Percentiles rank a stretch among this genome's conserved stretches.
Evolutionary conservation across 495 filamentous ascomycete genomes (phyloP).

Genomic region (Podospora pseudopauciseta): DNA sequence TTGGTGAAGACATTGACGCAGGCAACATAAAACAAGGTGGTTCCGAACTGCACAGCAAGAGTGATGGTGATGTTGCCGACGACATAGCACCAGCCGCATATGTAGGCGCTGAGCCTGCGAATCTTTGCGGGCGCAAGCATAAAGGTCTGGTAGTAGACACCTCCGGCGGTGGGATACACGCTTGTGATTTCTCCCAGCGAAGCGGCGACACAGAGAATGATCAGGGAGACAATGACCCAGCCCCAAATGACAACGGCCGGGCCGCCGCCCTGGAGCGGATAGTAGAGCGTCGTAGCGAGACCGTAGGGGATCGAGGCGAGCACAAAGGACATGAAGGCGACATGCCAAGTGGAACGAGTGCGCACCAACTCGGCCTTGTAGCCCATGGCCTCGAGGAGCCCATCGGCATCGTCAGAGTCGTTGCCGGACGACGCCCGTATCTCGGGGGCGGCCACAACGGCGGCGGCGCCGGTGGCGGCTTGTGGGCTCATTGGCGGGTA

Average conservation of each 20-base stretch:
- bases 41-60: slow-evolving; percentile 65
- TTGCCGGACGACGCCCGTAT: slow-evolving; percentile 5
- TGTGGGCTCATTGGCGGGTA: neutral
- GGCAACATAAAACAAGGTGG: slow-evolving; percentile 50
- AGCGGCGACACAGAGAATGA: slow-evolving; percentile 50
- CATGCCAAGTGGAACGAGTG: slow-evolving; percentile 52
- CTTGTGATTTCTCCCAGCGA: slow-evolving; percentile 55
- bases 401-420: slow-evolving; percentile 38
- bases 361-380: slow-evolving; percentile 51
- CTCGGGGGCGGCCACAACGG: slow-evolving; percentile 1
- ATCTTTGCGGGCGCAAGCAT: slow-evolving; percentile 46
- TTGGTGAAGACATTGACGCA: slow-evolving; percentile 53
- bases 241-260: slow-evolving; percentile 66
- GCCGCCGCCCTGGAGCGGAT: slow-evolving; percentile 62
- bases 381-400: slow-evolving; percentile 48
- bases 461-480: neutral
- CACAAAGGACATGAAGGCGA: slow-evolving; percentile 57
- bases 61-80: slow-evolving; percentile 71
- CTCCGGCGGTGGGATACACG: slow-evolving; percentile 55
- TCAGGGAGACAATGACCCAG: slow-evolving; percentile 48
- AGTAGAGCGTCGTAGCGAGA: slow-evolving; percentile 66
- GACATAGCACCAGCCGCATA: slow-evolving; percentile 64
- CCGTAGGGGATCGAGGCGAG: slow-evolving; percentile 59
- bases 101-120: slow-evolving; percentile 54
- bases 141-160: slow-evolving; percentile 55